Base-by-base conservation (phyloP, 23 red algal species). In the Gracilaria gracilis region DNA sequence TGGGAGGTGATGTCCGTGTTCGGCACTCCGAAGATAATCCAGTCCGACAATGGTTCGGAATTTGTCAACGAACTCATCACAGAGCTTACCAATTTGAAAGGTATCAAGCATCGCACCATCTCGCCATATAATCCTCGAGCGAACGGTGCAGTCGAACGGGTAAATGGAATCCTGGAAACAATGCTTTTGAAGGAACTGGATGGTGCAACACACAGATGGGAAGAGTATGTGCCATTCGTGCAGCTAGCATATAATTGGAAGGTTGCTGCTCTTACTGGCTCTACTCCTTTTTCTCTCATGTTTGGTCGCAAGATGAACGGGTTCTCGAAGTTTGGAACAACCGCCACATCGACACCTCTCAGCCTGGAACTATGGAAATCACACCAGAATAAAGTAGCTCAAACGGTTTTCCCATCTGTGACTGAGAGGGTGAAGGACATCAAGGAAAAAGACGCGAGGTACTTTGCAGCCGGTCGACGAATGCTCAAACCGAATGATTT, bases 241-340 rank as follows among this genome's bases (percentile, higher is more conserved):
- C n/a, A n/a, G n/a, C n/a, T n/a, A n/a, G n/a, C n/a, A n/a, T 61
- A 82, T 25, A 82, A 82, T 38, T 59, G 79, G 12, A 82, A 61
- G 20, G 0, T 55, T 40, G 50, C 79, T 12, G 47, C 79, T 16
- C 39, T 61, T 4, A 82, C 79, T 16, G 79, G 13, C 4, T 82
- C 46, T 3, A 82, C 19, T 3, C 79, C 79, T 13, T 82, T 82
- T 16, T 61, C 19, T 9, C 29, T 82, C 0, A 82, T 82, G 51
- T 27, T 61, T 82, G 35, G 54, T 2, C 5, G 51, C n/a, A 33
- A 28, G 9, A 82, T 61, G 46, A 82, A 82, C 14, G 54, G 79
- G 12, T 59, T 82, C 62, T 32, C 1, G 29, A 61, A 37, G 25
- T 33, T 42, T 25, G 75, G 75, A 14, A 5, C 9, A 5, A 57